Conservation (phyloP, 345 rosid genomes). For the Salix viminalis region DNA sequence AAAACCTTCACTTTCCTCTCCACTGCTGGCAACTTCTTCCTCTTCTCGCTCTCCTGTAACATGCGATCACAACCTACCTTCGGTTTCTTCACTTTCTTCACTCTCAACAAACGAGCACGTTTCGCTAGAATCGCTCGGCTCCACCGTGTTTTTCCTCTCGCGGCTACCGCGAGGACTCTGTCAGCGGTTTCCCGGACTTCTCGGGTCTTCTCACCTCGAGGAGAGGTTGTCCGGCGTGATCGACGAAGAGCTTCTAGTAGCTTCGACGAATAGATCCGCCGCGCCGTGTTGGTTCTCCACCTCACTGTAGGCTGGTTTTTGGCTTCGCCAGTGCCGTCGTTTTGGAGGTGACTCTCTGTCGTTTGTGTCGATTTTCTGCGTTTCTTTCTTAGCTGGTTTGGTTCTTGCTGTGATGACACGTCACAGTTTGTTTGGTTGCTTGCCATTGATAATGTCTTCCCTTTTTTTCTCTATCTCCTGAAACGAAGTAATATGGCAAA, state of each 20-base stretch:
- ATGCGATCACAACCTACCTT: constrained; percentile 23
- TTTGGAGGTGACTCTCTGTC: constrained; percentile 1
- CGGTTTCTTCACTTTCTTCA: constrained; percentile 46
- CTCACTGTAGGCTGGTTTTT: constrained; percentile 13
- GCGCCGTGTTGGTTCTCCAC: constrained; percentile 39
- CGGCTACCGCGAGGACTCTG: constrained; percentile 59
- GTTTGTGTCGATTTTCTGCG: constrained; percentile 27
- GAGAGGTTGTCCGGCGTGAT: constrained; percentile 29
- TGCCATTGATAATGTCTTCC: not conserved
- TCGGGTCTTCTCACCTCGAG: constrained; percentile 11
- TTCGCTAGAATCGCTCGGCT: constrained; percentile 65
- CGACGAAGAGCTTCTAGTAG: constrained; percentile 42
- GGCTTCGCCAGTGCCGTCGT: not conserved
- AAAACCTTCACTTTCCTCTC: constrained; percentile 47
- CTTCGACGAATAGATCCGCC: constrained; percentile 21
- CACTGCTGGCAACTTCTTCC: constrained; percentile 42
- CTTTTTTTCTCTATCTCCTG: not conserved
- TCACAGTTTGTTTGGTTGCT: constrained; percentile 18
- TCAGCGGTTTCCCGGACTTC: constrained; percentile 44
- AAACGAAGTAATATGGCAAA: not conserved
- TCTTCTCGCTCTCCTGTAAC: constrained; percentile 22
- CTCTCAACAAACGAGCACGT: constrained; percentile 31
- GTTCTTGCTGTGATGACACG: constrained; percentile 28
- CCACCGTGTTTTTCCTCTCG: constrained; percentile 57
- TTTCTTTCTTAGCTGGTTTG: constrained; percentile 38